Base-by-base conservation (phyloP, 768 basidiomycete species). In the Lanmaoa pseudosensibilis region DNA sequence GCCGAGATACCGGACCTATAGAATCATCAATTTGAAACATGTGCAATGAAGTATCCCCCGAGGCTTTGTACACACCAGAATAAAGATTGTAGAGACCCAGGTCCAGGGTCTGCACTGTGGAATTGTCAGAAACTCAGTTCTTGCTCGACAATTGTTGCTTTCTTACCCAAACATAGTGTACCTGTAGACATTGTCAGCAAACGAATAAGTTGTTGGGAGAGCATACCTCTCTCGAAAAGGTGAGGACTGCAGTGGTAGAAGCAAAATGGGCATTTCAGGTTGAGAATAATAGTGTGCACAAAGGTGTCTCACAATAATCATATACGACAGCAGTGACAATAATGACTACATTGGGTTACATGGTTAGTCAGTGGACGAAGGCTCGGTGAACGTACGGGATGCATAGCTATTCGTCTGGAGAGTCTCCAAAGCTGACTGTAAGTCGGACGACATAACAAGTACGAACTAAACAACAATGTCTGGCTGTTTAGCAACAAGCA, bases 131-230 rank as follows among this genome's bases (percentile, higher is more conserved):
- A 7, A 30, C 15, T 1, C 9, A 1, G 15, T 19, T 2, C 27
- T 4, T 5, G 34, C 18, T 9, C 12, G 12, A 16, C 18, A 4
- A 6, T n/a, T 30, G 9, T 19, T 19, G 25, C 8, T 41, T 12
- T 7, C 57, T 30, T 11, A 62, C 61, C 61, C 61, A 61, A 44
- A 62, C 15, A 41, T 57, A 57, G 6, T 61, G 23, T 41, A 62
- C 11, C 61, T 62, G 48, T 9, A 10, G 3, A 27, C 2, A 18
- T 34, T 3, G 11, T 52, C n/a, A 43, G 34, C 5, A 18, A 21
- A 25, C 2, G 27, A 7, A 25, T 50, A n/a, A 56, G 34, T 1
- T 16, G 7, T 18, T 1, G 36, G 30, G 30, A n/a, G 4, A n/a
- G 11, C 16, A n/a, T 18, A 45, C 44, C 44, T 30, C 44, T 30